phyloP scores from a whole-genome alignment of 768 basidiomycete genomes.

The Scleroderma citrinum region DNA sequence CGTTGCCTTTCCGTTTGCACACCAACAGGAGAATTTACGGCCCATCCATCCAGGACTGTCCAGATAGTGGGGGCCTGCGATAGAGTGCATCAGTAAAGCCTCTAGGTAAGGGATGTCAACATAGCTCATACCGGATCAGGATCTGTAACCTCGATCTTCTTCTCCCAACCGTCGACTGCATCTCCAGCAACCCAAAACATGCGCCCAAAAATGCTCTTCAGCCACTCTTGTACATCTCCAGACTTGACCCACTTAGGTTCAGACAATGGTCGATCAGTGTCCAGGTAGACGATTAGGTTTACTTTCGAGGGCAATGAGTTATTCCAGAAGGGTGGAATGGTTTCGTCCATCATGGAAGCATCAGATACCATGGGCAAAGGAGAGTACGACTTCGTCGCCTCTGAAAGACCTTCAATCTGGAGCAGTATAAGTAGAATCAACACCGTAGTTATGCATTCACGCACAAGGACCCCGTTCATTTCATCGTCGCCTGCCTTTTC shows the following conservation, averaged over 20 bases:
- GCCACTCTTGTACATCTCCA: slow-evolving; percentile 92
- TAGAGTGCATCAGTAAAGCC: slow-evolving; percentile 4
- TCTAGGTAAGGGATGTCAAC: background rate
- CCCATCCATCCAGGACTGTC: slow-evolving; percentile 88
- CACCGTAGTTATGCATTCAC: slow-evolving; percentile 21
- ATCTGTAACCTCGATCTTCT: slow-evolving; percentile 86
- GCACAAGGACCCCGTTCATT: slow-evolving; percentile 72
- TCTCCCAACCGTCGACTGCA: slow-evolving; percentile 89
- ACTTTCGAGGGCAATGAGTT: slow-evolving; percentile 46
- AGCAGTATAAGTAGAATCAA: slow-evolving; percentile 6
- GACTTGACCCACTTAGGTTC: slow-evolving; percentile 97
- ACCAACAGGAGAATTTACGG: slow-evolving; percentile 76
- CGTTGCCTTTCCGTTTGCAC: slow-evolving; percentile 69
- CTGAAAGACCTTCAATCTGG: slow-evolving; percentile 75
- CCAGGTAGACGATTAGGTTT: slow-evolving; percentile 72
- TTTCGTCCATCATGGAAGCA: slow-evolving; percentile 45
- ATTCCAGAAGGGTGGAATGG: slow-evolving; percentile 70
- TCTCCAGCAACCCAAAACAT: slow-evolving; percentile 85
- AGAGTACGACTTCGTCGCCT: slow-evolving; percentile 64
- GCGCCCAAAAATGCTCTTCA: slow-evolving; percentile 79
- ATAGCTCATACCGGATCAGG: slow-evolving; percentile 80
- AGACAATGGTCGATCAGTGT: slow-evolving; percentile 82
- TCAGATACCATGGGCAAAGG: slow-evolving; percentile 45
- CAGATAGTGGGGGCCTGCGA: slow-evolving; percentile 83
- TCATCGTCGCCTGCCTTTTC: slow-evolving; percentile 48